Evolutionary conservation across 108 stramenopile species (phyloP), one percentile per base, ranked within the genome.

Genomic region (Stephanodiscus minutulus): DNA sequence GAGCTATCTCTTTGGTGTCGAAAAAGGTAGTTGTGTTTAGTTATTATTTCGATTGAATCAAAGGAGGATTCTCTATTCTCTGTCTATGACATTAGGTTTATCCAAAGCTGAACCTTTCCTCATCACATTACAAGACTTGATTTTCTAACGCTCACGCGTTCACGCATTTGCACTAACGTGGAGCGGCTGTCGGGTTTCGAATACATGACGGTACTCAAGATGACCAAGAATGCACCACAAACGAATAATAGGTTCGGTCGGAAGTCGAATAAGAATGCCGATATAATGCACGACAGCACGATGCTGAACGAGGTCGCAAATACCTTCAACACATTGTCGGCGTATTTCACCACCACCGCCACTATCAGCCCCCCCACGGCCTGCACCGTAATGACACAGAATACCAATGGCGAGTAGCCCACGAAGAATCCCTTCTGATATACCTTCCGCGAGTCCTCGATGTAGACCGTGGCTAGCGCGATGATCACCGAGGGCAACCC

Each of bases 291-390:
- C 25, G 92, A 87, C n/a, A 94, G 73, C 18, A 99, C 68, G 33
- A 99, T 99, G 58, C 89, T 87, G 55, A 99, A 92, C 6, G 96
- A 93, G 1, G 96, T 91, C 1, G 97, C 98, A 78, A 98, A 99
- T 15, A 93, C 92, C 70, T 98, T 98, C 68, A 96, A 66, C 10
- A 98, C 97, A 77, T 97, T 98, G 87, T 98, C 97, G 12, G 98
- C 96, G 74, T 98, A 97, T 79, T 97, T 97, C 12, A 97, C 95
- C 18, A 98, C 97, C 7, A 97, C 92, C 8, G 97, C 98, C 55
- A 98, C 97, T 36, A 99, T 92, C 50, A 99, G 78, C 8, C 98
- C 98, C 7, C 98, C 98, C 8, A 88, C 89, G 2, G 97, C 98
- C 70, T 99, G 98, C 3, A 96, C 87, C 1, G 79, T 70, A n/a